Percentiles rank a stretch among this genome's conserved stretches.
phyloP scores from a whole-genome alignment of 306 rosid genomes.

The Gillenia trifoliata region DNA sequence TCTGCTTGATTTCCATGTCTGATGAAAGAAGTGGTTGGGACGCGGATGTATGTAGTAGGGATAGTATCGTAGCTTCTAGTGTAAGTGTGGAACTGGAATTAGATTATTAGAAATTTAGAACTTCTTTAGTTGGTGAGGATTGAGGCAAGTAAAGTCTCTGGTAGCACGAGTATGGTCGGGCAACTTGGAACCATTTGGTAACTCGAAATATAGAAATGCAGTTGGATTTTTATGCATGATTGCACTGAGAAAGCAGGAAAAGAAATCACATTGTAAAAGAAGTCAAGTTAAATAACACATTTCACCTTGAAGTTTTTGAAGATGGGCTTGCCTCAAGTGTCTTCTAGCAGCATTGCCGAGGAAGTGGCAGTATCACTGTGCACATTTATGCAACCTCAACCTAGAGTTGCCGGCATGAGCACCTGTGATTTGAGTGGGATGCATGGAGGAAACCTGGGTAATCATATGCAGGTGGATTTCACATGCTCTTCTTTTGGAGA shows the following conservation, averaged over 20 bases:
- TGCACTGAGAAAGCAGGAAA: conserved; percentile 6
- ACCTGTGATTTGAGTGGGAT: conserved; percentile 50
- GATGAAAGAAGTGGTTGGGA: conserved; percentile 6
- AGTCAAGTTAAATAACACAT: conserved; percentile 12
- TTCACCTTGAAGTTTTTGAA: conserved; percentile 21
- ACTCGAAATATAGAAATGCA: conserved; percentile 13
- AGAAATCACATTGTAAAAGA: neutral
- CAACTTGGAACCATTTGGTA: conserved; percentile 11
- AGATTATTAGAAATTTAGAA: conserved; percentile 1
- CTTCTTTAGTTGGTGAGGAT: conserved; percentile 11
- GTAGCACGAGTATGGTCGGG: conserved; percentile 1
- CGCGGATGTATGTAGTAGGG: conserved; percentile 1
- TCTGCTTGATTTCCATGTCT: conserved; percentile 4
- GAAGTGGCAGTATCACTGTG: conserved; percentile 52
- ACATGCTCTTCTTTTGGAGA: conserved; percentile 30
- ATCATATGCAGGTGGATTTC: conserved; percentile 34
- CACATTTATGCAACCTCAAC: conserved; percentile 44
- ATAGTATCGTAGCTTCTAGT: neutral
- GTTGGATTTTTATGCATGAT: conserved; percentile 16
- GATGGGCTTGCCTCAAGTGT: conserved; percentile 68
- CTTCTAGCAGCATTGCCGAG: conserved; percentile 51
- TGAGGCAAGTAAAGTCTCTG: conserved; percentile 8
- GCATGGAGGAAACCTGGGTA: conserved; percentile 40
- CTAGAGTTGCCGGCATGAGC: conserved; percentile 35
- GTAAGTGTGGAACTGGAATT: conserved; percentile 9